Base-by-base conservation (phyloP, 805 yeast species). In the Starmerella floricola region DNA sequence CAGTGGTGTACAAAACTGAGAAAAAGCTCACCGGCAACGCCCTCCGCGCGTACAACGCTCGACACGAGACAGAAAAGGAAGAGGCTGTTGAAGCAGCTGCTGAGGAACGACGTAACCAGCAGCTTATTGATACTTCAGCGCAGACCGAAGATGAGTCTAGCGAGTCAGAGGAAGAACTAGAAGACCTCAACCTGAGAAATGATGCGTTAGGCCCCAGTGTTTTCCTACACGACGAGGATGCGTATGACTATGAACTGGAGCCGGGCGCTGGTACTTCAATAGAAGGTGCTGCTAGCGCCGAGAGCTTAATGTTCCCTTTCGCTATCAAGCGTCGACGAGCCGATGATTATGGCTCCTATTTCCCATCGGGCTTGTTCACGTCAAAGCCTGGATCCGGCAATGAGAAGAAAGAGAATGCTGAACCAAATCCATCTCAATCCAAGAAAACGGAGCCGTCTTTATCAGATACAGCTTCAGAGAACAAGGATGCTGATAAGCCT, bases 301-400 rank as follows among this genome's bases (percentile, higher is more conserved):
- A 56, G 60, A 69, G 66, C 59, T 73, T 69, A 34, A 79, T 81
- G 82, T 91, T 88, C 55, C 97, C 95, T 11, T 80, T 66, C 51
- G 63, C 73, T 30, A 70, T 72, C 1, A 71, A 67, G 36, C 73
- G 74, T 51, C 64, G 71, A 19, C 74, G 80, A 50, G 64, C 69
- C 36, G 97, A 91, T 56, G 96, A 88, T 50, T 91, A 88, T 59
- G 99, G 99, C 24, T 78, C 75, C 42, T 62, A 78, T 2, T 76
- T 87, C 17, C 77, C 79, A 47, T 70, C 71, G 20, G 57, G 48
- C 19, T 36, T 44, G 38, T 36, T 44, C 10, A 11, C 12, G 11
- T 20, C 15, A 21, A 52, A 46, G 20, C 60, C 56, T 42, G 49
- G 54, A 27, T 38, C 49, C 51, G n/a, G 8, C 35, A 32, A 18